Conservation (phyloP, 306 rosid species). For the Sophora flavescens region DNA sequence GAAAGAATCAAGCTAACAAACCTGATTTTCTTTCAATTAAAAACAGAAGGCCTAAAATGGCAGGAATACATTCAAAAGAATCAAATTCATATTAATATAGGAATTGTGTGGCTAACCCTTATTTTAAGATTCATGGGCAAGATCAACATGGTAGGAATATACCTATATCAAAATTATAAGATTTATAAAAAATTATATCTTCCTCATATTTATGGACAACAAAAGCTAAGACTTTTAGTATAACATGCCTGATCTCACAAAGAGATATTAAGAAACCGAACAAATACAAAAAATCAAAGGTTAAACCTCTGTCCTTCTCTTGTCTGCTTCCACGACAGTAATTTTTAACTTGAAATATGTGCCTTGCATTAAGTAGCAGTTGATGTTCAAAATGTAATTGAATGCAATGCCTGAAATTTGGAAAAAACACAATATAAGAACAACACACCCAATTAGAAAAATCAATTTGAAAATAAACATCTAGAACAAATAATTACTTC, state of each 20-base stretch:
- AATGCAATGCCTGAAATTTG: constrained; percentile 65
- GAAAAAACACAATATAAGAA: constrained; percentile 13
- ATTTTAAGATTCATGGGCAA: constrained; percentile 22
- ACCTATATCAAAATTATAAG: neutral
- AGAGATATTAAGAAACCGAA: constrained; percentile 24
- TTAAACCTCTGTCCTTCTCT: constrained; percentile 64
- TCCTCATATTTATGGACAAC: neutral
- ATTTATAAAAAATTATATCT: constrained; percentile 7
- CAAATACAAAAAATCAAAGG: constrained; percentile 13
- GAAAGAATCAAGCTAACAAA: constrained; percentile 9
- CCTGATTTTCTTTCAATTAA: constrained; percentile 14
- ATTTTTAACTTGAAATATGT: constrained; percentile 62
- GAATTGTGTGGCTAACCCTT: neutral
- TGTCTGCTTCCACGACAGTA: constrained; percentile 51
- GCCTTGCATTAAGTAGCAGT: constrained; percentile 63
- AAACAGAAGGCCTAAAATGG: constrained; percentile 16
- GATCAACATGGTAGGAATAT: neutral
- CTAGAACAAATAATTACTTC: constrained; percentile 44
- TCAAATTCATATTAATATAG: constrained; percentile 22
- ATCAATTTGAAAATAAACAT: constrained; percentile 17
- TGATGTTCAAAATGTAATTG: constrained; percentile 58
- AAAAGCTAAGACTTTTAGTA: neutral
- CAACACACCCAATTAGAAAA: neutral
- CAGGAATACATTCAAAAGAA: constrained; percentile 23
- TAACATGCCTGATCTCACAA: constrained; percentile 16